Percentiles rank a stretch among this genome's conserved stretches.
These are phyloP conservation scores for Puya raimondii DNA, from an alignment of 176 grass and related monocot species.

Conservation along the genomic window DNA sequence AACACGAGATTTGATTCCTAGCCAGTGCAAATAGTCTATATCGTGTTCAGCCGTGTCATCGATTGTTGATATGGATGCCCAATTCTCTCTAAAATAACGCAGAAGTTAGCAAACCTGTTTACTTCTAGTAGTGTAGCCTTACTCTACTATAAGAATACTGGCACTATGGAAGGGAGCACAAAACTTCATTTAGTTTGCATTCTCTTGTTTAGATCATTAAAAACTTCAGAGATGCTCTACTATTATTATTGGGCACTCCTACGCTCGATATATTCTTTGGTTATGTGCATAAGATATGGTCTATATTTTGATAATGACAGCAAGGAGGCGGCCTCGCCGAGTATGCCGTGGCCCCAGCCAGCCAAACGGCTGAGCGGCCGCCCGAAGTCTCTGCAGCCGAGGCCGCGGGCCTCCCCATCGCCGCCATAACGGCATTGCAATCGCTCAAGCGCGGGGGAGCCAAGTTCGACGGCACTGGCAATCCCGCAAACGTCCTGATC, in stretches of 20 bases:
- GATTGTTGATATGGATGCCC: too few relatives aligned
- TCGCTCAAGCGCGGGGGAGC: slow-evolving; percentile 22
- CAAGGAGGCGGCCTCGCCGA: slow-evolving; percentile 37
- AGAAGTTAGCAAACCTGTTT: too few relatives aligned
- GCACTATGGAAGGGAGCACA: too few relatives aligned
- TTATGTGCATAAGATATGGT: not conserved
- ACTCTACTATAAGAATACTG: too few relatives aligned
- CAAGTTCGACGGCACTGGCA: slow-evolving; percentile 20
- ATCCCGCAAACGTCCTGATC: slow-evolving; percentile 1
- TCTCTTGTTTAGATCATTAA: too few relatives aligned
- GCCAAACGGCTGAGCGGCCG: slow-evolving; percentile 9
- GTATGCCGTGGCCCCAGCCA: slow-evolving; percentile 16
- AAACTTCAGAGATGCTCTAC: too few relatives aligned
- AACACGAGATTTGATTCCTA: too few relatives aligned
- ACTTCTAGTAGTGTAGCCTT: too few relatives aligned
- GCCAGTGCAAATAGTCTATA: not conserved
- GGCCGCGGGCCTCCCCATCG: slow-evolving; percentile 36
- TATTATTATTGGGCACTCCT: too few relatives aligned
- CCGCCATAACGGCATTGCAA: slow-evolving; percentile 30
- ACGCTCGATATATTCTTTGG: too few relatives aligned
- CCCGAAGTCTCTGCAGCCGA: slow-evolving; percentile 31
- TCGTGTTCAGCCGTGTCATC: not conserved
- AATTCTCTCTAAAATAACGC: too few relatives aligned
- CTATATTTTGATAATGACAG: slow-evolving; percentile 18
- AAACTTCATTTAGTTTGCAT: too few relatives aligned